Evolutionary conservation across 495 filamentous ascomycete genomes (phyloP).

Genomic region (Neurospora cerealis): DNA sequence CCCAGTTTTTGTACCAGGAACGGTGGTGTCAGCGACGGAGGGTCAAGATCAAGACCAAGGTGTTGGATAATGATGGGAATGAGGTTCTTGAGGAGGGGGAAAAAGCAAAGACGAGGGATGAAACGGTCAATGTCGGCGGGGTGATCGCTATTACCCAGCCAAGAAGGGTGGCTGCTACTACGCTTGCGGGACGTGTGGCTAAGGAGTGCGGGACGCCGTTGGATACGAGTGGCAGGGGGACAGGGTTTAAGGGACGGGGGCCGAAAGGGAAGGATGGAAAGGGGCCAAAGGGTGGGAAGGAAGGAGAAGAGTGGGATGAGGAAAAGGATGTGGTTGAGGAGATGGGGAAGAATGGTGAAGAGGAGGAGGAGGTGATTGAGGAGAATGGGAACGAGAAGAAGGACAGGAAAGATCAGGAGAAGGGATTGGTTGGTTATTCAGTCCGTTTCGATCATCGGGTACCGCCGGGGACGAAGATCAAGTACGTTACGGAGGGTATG

Average conservation of each 20-base stretch:
- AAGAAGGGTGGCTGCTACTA: slow-evolving; percentile 87
- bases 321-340: background rate
- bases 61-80: background rate
- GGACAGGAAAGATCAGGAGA: slow-evolving; percentile 24
- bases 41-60: slow-evolving; percentile 29
- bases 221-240: background rate
- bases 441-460: slow-evolving; percentile 84
- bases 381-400: slow-evolving; percentile 29
- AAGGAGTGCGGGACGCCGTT: slow-evolving; percentile 82
- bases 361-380: background rate
- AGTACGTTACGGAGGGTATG: slow-evolving; percentile 96
- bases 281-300: background rate
- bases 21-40: slow-evolving; percentile 60
- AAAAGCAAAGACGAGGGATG: slow-evolving; percentile 19
- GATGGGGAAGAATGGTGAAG: background rate
- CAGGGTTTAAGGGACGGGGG: background rate
- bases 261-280: background rate
- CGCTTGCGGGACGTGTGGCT: slow-evolving; percentile 79
- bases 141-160: slow-evolving; percentile 95
- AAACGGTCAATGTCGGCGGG: slow-evolving; percentile 56
- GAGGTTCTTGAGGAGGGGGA: background rate
- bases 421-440: slow-evolving; percentile 79
- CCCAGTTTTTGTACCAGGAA: slow-evolving; percentile 76
- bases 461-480: slow-evolving; percentile 64
- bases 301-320: background rate